Percentiles rank a stretch among this genome's conserved stretches.
Evolutionary conservation across 495 filamentous ascomycete species (phyloP).

Genomic region (Xylaria longipes): DNA sequence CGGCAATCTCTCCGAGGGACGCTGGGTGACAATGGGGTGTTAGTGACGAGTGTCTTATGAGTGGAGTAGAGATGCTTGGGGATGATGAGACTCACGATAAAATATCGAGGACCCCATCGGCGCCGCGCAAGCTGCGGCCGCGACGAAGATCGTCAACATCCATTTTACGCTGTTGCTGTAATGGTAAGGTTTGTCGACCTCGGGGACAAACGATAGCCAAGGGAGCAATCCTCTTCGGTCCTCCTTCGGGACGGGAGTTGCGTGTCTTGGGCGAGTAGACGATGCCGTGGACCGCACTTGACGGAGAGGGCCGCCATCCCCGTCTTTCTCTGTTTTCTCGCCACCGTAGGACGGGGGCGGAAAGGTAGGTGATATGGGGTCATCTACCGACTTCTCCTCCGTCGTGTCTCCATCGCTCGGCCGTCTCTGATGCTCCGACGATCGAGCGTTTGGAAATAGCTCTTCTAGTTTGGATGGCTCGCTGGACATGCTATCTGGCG

Average conservation of each 20-base stretch:
- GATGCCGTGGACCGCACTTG: constrained; percentile 42
- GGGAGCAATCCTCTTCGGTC: constrained; percentile 79
- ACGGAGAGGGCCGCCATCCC: constrained; percentile 13
- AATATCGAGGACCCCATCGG: constrained; percentile 89
- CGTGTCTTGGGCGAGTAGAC: constrained; percentile 45
- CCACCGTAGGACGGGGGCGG: background rate
- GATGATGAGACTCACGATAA: constrained; percentile 65
- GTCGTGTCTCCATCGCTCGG: constrained; percentile 4
- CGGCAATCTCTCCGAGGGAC: constrained; percentile 71
- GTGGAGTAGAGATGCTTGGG: constrained; percentile 4
- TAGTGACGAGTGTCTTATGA: constrained; percentile 6
- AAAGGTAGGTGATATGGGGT: background rate
- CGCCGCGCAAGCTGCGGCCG: constrained; percentile 74
- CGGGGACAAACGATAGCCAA: constrained; percentile 76
- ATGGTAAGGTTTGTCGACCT: constrained; percentile 76
- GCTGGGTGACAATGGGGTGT: constrained; percentile 52
- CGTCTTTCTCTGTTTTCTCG: constrained; percentile 28
- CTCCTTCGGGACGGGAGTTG: constrained; percentile 66
- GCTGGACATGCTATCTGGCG: constrained; percentile 5
- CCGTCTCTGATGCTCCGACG: background rate
- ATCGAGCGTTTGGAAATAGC: background rate
- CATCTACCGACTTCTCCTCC: constrained; percentile 19
- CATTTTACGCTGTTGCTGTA: constrained; percentile 80
- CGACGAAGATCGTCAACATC: constrained; percentile 81
- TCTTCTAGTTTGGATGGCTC: constrained; percentile 15